Evolutionary conservation across 805 yeast genomes (phyloP), one percentile per base, ranked within the genome.

Genomic region (Wickerhamiella siamensis): DNA sequence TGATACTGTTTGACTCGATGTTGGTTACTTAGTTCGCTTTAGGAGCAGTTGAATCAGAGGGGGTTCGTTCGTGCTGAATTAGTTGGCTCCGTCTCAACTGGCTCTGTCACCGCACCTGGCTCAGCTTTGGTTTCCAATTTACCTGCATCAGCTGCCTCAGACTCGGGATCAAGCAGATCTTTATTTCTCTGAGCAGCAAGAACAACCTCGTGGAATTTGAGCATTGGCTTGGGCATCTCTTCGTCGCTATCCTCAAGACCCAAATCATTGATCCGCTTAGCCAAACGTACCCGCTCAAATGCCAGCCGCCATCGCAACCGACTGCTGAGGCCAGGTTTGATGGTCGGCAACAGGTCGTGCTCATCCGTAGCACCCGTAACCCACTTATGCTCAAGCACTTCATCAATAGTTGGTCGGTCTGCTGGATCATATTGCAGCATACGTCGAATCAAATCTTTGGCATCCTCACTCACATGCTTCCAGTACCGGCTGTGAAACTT

Each of bases 401-500:
- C 72, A 56, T 79, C 74, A 41, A 96, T 91, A 38, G 80, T 72
- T 46, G 82, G 69, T 59, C 99, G 75, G 42, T 67, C 64, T 40
- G 75, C 80, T 16, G 97, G 97, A 52, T 82, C 72, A 33, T 75
- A 69, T 44, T 76, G 78, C 40, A 88, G 66, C 42, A 86, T 78
- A 52, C 72, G 68, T 44, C 75, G 63, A 42, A 88, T 83, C 51
- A 88, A 84, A 29, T 74, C 65, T 49, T 83, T 77, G 5, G 97
- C 97, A 38, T 77, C 86, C 35, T 69, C 69, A 12, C 91, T 77
- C 17, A 91, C 79, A 43, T 74, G 71, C 44, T 69, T 69, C 97
- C 97, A 91, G 65, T 86, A 84, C 47, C 77, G 81, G 22, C 75
- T 74, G 57, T 86, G 94, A 66, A 88, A 88, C 3, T 75, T 70